Evolutionary conservation across 805 yeast species (phyloP).

Genomic region (Metschnikowia rubicola): DNA sequence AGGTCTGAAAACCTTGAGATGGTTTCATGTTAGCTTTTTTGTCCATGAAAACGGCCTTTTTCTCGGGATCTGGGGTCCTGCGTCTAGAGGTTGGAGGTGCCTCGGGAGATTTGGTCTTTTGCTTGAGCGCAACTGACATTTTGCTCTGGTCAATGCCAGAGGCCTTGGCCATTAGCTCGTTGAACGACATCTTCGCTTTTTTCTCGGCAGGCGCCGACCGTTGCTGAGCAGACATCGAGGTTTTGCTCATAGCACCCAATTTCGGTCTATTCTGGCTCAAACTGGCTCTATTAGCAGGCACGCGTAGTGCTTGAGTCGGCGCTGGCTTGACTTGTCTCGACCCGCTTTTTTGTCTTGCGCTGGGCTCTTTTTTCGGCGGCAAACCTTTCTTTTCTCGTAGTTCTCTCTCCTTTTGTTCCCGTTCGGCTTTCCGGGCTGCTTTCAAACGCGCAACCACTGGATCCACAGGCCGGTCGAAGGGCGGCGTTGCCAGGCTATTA

Average conservation of each 20-base stretch:
- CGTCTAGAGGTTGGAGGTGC: background rate
- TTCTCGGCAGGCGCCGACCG: background rate
- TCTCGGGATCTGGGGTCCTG: background rate
- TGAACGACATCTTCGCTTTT: constrained; percentile 49
- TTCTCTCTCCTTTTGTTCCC: constrained; percentile 38
- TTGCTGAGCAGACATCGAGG: too few relatives aligned
- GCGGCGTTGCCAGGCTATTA: background rate
- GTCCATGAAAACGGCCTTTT: background rate
- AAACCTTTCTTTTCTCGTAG: constrained; percentile 32
- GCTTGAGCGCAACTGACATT: constrained; percentile 35
- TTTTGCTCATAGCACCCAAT: too few relatives aligned
- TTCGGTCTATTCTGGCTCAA: too few relatives aligned
- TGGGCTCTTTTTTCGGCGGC: constrained; percentile 19
- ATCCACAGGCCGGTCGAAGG: constrained; percentile 40
- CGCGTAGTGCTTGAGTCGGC: too few relatives aligned
- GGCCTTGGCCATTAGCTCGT: constrained; percentile 69
- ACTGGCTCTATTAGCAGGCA: too few relatives aligned
- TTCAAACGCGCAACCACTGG: constrained; percentile 71
- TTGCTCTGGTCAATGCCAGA: constrained; percentile 49
- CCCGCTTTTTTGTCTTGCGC: constrained; percentile 3
- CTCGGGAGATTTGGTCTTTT: constrained; percentile 39
- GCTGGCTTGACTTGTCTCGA: background rate
- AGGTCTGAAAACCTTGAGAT: too few relatives aligned
- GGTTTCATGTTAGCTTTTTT: background rate
- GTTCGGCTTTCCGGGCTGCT: constrained; percentile 60